Evolutionary conservation across 345 rosid species (phyloP), one percentile per base, ranked within the genome.

Genomic region (Aethionema arabicum): DNA sequence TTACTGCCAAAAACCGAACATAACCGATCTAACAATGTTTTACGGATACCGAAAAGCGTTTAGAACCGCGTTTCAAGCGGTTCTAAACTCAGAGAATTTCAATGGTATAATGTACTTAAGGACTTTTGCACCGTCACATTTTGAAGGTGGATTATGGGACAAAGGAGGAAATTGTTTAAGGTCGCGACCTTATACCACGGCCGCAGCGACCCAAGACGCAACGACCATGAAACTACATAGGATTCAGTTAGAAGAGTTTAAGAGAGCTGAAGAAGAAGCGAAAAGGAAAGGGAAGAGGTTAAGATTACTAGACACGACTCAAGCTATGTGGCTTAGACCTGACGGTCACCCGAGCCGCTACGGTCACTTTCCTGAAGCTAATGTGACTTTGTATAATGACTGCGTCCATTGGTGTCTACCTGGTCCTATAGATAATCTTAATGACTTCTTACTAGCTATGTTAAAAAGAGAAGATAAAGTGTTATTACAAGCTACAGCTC

Each of bases 381-480:
- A 91, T 29, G 98, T 85, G 32, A 70, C 87, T 0, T 42, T 91
- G 77, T 76, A 85, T 67, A 88, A 88, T 14, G 98, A 91, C 61
- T 88, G 95, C 31, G 98, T 91, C 38, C 98, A 91, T 46, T 88
- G 96, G 98, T 91, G 98, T 82, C 73, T 85, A 77, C 95, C 95
- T 3, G 95, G 97, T 14, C 95, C 97, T 0, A 82, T 90, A n/a
- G 97, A 90, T 31, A 49, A 81, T 0, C 87, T 91, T 83, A 85
- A 71, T 39, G 88, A 90, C 68, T 84, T 91, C 79, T 75, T 91
- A 66, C 79, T 85, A 48, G 82, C 85, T 63, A 85, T 87, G 96
- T 54, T 91, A 77, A 88, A 82, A 85, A 82, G 73, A 79, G 98
- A 91, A 42, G 82, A 75, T 7, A 32, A 51, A 31, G 66, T 73